These are phyloP conservation scores for Saksenaea vasiformis DNA, from an alignment of 371 early-diverging fungal species.

Conservation along the genomic window DNA sequence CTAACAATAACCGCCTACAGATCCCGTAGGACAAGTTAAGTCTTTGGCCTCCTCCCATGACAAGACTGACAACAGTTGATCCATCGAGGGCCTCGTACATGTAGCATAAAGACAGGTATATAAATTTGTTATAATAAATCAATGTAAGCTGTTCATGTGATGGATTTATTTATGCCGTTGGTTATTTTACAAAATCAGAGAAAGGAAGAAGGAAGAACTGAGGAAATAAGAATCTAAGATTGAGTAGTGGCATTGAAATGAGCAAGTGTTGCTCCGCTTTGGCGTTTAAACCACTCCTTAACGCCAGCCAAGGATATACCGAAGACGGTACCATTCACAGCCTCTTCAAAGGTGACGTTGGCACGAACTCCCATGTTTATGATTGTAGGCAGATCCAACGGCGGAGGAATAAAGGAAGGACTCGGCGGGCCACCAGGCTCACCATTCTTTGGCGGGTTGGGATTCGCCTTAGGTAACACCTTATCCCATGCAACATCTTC, in stretches of 20 bases:
- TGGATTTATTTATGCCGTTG: too few relatives aligned
- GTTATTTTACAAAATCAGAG: too few relatives aligned
- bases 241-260: neutral
- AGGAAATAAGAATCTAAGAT: too few relatives aligned
- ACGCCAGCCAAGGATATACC: constrained; percentile 14
- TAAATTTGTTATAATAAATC: too few relatives aligned
- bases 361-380: neutral
- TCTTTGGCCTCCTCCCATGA: too few relatives aligned
- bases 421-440: neutral
- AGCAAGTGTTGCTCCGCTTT: neutral
- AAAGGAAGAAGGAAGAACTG: too few relatives aligned
- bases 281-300: constrained; percentile 19
- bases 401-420: neutral
- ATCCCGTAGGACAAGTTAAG: too few relatives aligned
- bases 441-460: neutral
- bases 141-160: too few relatives aligned
- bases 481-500: constrained; percentile 46
- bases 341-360: constrained; percentile 13
- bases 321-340: constrained; percentile 23
- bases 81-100: too few relatives aligned
- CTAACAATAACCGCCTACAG: too few relatives aligned
- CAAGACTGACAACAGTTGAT: too few relatives aligned
- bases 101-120: too few relatives aligned
- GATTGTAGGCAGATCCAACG: neutral
- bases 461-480: constrained; percentile 17